Evolutionary conservation across 164 flowering plant species (phyloP), one percentile per base, ranked within the genome.

Genomic region (Nymphaea colorata): DNA sequence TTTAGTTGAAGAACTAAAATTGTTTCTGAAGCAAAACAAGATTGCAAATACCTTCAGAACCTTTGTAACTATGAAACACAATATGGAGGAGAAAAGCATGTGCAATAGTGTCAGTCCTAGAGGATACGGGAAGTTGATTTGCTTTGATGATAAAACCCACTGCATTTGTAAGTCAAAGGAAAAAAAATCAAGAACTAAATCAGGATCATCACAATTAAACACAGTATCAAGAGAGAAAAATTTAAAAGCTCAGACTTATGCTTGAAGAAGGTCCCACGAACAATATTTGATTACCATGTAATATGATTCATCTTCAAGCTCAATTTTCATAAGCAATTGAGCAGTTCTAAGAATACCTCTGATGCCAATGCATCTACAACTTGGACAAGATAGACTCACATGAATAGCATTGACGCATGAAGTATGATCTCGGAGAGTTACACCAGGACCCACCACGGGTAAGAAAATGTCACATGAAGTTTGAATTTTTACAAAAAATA

Each of bases 61-160:
- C 78, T 82, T 89, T 73, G 90, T 89, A 64, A 94, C 82, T 51
- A 84, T 17, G 76, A 89, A 89, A 68, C 98, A 94, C 41, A 94
- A 68, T n/a, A 89, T 86, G 25, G 98, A 91, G 57, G 98, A 94
- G 81, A 94, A 94, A 73, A 89, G 77, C 98, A 94, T 94, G 82
- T 94, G 98, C 72, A 94, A 87, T 15, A 94, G 87, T 57, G 98
- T 91, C 80, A 94, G 74, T 41, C 89, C 98, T 64, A 94, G 96
- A 70, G 98, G 98, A 71, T 88, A 94, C 25, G 98, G 98, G 72
- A 94, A 94, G 77, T 94, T 94, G 66, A 94, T 88, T 79, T 89
- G 87, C 82, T 94, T 89, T 3, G 98, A 94, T 41, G 98, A 94
- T 79, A 94, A 79, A 74, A 94, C 96, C 97, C 97, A 94, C 98